phyloP scores from a whole-genome alignment of 345 rosid genomes.

The Bruguiera parviflora region DNA sequence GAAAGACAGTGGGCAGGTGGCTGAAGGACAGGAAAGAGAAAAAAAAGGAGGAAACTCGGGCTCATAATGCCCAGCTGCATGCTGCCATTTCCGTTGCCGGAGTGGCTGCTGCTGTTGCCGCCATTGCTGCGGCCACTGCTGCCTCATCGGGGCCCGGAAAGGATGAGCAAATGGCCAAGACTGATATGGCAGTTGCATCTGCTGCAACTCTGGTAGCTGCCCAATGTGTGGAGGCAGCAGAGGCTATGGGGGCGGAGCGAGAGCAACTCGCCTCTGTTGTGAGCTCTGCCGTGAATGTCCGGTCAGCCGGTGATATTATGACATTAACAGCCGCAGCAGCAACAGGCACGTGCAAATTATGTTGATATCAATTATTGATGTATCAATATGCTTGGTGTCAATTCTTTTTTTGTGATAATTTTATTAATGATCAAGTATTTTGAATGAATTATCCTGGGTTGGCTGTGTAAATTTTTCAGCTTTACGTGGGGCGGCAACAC shows the following conservation, averaged over 20 bases:
- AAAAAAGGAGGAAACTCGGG: conserved; percentile 80
- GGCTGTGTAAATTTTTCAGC: conserved; percentile 36
- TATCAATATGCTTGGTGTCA: too few relatives aligned
- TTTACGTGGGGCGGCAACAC: conserved; percentile 79
- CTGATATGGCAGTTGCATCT: conserved; percentile 84
- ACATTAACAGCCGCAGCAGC: conserved; percentile 90
- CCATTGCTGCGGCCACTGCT: conserved; percentile 81
- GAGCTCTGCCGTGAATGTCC: conserved; percentile 87
- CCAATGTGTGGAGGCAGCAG: conserved; percentile 88
- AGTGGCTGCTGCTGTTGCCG: conserved; percentile 83
- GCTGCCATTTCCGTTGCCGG: conserved; percentile 77
- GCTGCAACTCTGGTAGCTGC: conserved; percentile 92
- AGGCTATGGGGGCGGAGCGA: conserved; percentile 92
- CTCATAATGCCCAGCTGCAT: conserved; percentile 88
- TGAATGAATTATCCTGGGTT: neutral
- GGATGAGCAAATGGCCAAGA: conserved; percentile 75
- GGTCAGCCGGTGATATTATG: conserved; percentile 83
- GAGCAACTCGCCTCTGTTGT: conserved; percentile 69
- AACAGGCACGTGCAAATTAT: conserved; percentile 41
- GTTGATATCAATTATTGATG: too few relatives aligned
- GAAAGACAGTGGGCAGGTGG: conserved; percentile 91
- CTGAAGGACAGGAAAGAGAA: conserved; percentile 83
- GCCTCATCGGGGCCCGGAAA: conserved; percentile 57
- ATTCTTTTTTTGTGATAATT: too few relatives aligned
- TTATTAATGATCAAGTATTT: neutral